A percentile compares a stretch with the other conserved stretches of the same genome.
phyloP scores from a whole-genome alignment of 2,329 filamentous ascomycete species.

The Eurotiales sp. region DNA sequence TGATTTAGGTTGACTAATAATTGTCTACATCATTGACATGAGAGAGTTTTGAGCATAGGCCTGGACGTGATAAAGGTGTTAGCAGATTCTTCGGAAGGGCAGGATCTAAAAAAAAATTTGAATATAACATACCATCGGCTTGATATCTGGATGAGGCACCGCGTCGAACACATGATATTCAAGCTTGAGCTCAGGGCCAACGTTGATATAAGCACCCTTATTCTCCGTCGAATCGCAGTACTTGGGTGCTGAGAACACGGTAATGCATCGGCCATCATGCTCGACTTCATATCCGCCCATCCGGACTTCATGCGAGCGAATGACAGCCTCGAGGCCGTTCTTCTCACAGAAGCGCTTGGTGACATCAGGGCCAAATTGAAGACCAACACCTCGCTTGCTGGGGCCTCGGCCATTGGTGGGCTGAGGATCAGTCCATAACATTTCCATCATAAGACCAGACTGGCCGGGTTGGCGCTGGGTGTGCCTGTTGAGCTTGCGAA shows the following conservation, averaged over 20 bases:
- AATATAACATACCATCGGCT: constrained; percentile 74
- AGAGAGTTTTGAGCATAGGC: constrained; percentile 82
- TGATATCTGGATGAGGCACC: constrained; percentile 91
- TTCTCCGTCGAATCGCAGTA: constrained; percentile 99
- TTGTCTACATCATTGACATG: constrained; percentile 69
- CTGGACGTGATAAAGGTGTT: constrained; percentile 39
- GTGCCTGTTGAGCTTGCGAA: constrained; percentile 87
- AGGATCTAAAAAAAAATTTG: too few relatives aligned
- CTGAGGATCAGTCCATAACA: constrained; percentile 99
- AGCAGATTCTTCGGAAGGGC: too few relatives aligned
- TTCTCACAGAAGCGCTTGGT: constrained; percentile 96
- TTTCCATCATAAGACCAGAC: constrained; percentile 98
- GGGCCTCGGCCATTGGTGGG: constrained; percentile 79
- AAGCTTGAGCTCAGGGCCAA: constrained; percentile 86
- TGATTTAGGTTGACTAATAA: constrained; percentile 19
- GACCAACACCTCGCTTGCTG: constrained; percentile 91
- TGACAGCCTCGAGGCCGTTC: constrained; percentile 91
- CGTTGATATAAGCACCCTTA: constrained; percentile 97
- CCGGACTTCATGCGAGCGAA: constrained; percentile 93
- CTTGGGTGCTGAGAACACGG: constrained; percentile 94
- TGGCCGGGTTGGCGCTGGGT: constrained; percentile 90
- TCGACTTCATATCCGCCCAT: constrained; percentile 99
- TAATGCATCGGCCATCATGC: constrained; percentile 93
- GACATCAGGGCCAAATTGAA: constrained; percentile 95
- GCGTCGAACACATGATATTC: constrained; percentile 92